phyloP scores from a whole-genome alignment of 768 basidiomycete genomes.

The Russula compacta region DNA sequence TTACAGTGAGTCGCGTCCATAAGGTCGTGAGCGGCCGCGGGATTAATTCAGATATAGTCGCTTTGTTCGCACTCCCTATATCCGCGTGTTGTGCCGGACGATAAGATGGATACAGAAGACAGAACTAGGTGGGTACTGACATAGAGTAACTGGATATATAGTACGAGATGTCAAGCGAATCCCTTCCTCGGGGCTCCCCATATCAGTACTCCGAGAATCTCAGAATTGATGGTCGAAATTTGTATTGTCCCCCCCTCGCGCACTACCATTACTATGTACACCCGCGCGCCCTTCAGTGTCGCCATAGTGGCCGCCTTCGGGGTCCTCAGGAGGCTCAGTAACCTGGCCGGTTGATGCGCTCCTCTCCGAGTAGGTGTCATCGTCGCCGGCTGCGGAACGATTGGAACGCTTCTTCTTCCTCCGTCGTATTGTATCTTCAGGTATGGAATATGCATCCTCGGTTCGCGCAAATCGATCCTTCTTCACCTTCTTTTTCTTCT shows the following conservation, averaged over 20 bases:
- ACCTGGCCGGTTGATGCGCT: conserved; percentile 28
- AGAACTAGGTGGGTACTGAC: too few relatives aligned
- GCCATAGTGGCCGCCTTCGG: conserved; percentile 61
- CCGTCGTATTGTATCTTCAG: conserved; percentile 34
- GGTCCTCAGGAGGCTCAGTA: conserved; percentile 58
- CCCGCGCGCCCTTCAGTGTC: conserved; percentile 64
- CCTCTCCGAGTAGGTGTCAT: conserved; percentile 27
- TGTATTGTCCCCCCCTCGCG: conserved; percentile 95
- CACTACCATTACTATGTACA: conserved; percentile 78
- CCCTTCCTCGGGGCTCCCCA: not conserved
- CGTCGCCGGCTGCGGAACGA: conserved; percentile 34
- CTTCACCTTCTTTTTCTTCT: conserved; percentile 68
- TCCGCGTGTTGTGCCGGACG: too few relatives aligned
- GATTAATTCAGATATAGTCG: too few relatives aligned
- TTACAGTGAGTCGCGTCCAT: too few relatives aligned
- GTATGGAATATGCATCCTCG: conserved; percentile 63
- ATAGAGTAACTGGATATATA: not conserved
- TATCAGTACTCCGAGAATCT: not conserved
- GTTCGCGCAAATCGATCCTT: conserved; percentile 85
- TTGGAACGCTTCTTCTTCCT: conserved; percentile 61
- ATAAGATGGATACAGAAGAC: too few relatives aligned
- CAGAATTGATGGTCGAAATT: conserved; percentile 62
- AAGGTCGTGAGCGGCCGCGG: too few relatives aligned
- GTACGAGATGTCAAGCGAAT: not conserved
- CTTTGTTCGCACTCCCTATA: too few relatives aligned